Evolutionary conservation across 2,329 filamentous ascomycete species (phyloP), one percentile per base, ranked within the genome.

Genomic region (Cladobotryum mycophilum): DNA sequence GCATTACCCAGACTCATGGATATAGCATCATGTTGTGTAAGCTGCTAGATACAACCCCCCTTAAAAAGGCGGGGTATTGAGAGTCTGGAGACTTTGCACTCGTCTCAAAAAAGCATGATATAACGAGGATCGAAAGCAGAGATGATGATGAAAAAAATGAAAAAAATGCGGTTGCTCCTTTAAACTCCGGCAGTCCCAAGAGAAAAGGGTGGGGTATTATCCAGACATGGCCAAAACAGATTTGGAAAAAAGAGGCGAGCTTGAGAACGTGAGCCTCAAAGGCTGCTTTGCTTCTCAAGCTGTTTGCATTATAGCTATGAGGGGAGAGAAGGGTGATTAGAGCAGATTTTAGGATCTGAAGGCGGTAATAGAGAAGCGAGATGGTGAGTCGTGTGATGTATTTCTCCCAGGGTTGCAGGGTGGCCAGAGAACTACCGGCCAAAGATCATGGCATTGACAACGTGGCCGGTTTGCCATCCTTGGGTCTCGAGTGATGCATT

Each of bases 361-460:
- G 25, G 8, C 4, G 25, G 25, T 20, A 20, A 40, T 37, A 2
- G 36, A 34, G 18, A 14, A 6, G 25, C 8, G 25, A 30, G 25
- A 30, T 30, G 25, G 25, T 30, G 25, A 30, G 25, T 30, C 25
- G 25, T 30, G 25, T 30, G 25, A 30, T 30, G 25, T 7, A 11
- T 11, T 30, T 30, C 25, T 30, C 25, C 6, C 25, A 30, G 25
- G 9, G 25, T 30, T 30, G 25, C 25, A 30, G 6, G 9, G 25
- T 30, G 25, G 8, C 6, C 6, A 8, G 17, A 37, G 4, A 30
- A 20, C 67, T 70, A 75, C 57, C 68, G 66, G 53, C 74, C 68
- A 60, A 80, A 84, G 48, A 93, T 80, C 52, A 93, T 73, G 18
- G 85, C 89, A 64, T 91, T 93, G 49, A 95, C 70, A 34, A 93